These are phyloP conservation scores for Ailanthus altissimus DNA, from an alignment of 345 rosid species.

Conservation along the genomic window DNA sequence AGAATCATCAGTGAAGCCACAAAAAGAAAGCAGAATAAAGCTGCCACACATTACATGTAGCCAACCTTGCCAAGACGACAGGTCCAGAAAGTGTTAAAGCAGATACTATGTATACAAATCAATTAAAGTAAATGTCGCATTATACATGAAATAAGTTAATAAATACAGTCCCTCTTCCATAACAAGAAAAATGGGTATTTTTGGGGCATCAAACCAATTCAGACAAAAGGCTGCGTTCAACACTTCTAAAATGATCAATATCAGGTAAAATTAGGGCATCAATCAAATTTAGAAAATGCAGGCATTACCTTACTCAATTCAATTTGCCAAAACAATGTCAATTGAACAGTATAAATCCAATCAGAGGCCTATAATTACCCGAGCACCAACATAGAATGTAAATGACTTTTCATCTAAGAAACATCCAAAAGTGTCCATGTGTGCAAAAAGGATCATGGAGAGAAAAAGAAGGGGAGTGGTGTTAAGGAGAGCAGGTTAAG, in stretches of 20 bases:
- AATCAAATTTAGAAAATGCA: not conserved
- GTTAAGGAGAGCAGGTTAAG: not conserved
- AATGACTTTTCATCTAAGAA: not conserved
- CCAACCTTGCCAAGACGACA: not conserved
- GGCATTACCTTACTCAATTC: not conserved
- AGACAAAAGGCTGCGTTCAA: not conserved
- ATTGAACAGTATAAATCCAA: not conserved
- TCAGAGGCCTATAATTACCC: not conserved
- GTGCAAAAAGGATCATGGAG: not conserved
- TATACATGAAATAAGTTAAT: not conserved
- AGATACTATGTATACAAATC: not conserved
- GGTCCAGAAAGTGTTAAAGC: not conserved
- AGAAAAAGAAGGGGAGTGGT: not conserved
- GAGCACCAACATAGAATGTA: not conserved
- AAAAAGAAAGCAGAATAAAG: not conserved
- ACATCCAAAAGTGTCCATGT: not conserved
- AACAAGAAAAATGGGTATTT: not conserved
- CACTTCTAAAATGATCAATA: not conserved
- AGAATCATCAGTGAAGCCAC: not conserved
- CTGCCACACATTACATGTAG: constrained; percentile 4
- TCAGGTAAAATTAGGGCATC: not conserved
- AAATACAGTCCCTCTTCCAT: not conserved
- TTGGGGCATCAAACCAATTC: not conserved
- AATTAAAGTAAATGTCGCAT: not conserved
- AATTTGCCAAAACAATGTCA: not conserved